phyloP scores from a whole-genome alignment of 495 filamentous ascomycete species.

The Elasticomyces elasticus region DNA sequence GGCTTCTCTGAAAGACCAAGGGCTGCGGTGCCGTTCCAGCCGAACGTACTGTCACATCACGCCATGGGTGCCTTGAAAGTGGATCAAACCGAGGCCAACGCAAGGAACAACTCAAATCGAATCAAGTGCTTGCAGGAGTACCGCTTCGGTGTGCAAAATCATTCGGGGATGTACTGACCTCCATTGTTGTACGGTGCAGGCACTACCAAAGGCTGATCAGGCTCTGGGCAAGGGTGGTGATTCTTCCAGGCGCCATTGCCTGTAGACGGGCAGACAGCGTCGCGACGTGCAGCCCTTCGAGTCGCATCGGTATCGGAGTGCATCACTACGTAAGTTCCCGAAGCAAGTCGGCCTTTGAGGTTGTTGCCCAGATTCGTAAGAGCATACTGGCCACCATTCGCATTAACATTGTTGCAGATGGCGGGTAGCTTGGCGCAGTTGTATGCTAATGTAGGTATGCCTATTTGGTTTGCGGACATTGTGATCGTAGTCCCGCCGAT shows the following conservation, averaged over 20 bases:
- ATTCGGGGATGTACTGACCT: too few relatives aligned
- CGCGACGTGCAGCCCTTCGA: neutral
- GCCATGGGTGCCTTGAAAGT: too few relatives aligned
- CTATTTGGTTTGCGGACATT: too few relatives aligned
- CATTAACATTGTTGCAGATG: neutral
- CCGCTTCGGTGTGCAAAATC: too few relatives aligned
- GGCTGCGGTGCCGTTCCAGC: too few relatives aligned
- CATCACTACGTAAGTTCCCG: neutral
- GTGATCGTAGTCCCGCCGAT: too few relatives aligned
- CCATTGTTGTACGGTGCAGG: slow-evolving; percentile 1
- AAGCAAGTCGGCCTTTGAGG: neutral
- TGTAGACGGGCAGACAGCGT: neutral
- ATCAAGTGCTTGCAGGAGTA: too few relatives aligned
- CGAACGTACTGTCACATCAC: too few relatives aligned
- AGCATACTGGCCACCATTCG: neutral
- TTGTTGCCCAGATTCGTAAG: neutral
- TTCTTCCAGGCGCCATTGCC: slow-evolving; percentile 1
- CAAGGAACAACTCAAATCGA: too few relatives aligned
- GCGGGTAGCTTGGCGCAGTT: neutral
- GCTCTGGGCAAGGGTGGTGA: neutral
- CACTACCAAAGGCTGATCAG: neutral
- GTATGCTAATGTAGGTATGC: neutral
- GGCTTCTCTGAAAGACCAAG: too few relatives aligned
- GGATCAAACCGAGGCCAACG: too few relatives aligned
- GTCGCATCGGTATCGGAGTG: neutral